Percentiles rank a stretch among this genome's conserved stretches.
Evolutionary conservation across 495 filamentous ascomycete species (phyloP).

Genomic region (Cenococcum geophilum): DNA sequence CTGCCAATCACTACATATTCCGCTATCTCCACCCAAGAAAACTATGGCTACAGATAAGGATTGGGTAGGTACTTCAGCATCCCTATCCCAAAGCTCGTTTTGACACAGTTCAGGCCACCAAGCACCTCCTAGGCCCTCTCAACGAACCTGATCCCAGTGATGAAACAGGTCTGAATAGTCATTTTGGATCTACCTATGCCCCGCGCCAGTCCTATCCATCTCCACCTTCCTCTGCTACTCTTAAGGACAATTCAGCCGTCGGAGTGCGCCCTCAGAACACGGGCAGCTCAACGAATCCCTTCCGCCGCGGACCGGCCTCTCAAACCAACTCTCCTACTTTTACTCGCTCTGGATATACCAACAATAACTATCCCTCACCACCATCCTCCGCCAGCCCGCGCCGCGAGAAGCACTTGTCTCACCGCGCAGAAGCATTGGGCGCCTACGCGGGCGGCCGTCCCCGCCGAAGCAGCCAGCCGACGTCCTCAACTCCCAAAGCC

Average conservation of each 20-base stretch:
- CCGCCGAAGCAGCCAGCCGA: constrained; percentile 24
- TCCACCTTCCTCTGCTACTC: constrained; percentile 25
- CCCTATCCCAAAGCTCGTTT: neutral
- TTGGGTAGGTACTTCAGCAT: constrained; percentile 22
- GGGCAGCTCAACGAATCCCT: constrained; percentile 35
- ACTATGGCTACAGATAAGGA: constrained; percentile 27
- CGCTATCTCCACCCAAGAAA: neutral
- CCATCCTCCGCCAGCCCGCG: constrained; percentile 32
- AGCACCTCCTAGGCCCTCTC: constrained; percentile 55
- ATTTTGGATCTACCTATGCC: constrained; percentile 41
- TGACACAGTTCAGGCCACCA: constrained; percentile 41
- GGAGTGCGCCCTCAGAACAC: constrained; percentile 25
- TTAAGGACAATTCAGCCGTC: constrained; percentile 14
- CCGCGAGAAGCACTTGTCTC: constrained; percentile 32
- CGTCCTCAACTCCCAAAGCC: constrained; percentile 4
- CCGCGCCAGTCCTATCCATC: constrained; percentile 25
- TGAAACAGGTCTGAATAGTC: constrained; percentile 48
- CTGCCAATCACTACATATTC: neutral
- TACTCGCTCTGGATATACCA: constrained; percentile 27
- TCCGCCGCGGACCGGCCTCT: constrained; percentile 30
- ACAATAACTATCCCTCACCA: constrained; percentile 28
- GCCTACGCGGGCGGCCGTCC: constrained; percentile 26
- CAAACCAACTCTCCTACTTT: constrained; percentile 28
- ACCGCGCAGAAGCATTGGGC: constrained; percentile 34
- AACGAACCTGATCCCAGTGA: constrained; percentile 48